Evolutionary conservation across 140 eudicot species (phyloP).

Genomic region (Ambrosia hybrid): DNA sequence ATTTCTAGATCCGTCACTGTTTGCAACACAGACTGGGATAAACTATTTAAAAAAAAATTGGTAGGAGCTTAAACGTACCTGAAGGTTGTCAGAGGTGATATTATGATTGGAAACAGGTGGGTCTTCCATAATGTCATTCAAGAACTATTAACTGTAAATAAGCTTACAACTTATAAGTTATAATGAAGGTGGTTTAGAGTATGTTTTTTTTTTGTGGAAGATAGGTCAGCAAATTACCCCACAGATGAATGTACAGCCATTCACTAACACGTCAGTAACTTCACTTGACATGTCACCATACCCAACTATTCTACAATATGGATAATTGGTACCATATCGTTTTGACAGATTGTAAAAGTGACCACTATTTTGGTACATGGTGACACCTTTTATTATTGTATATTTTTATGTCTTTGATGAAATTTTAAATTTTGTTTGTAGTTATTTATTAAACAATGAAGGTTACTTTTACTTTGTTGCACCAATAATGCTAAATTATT

Average conservation of each 20-base stretch:
- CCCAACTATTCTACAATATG: constrained; percentile 19
- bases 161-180: constrained; percentile 2
- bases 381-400: no score
- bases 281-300: constrained; percentile 37
- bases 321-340: no score
- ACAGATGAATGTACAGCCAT: constrained; percentile 22
- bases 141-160: no score
- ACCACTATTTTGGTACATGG: no score
- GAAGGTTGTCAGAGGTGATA: constrained; percentile 44
- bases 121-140: constrained; percentile 37
- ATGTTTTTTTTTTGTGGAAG: constrained; percentile 29
- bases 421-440: no score
- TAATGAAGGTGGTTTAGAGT: constrained; percentile 13
- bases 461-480: no score
- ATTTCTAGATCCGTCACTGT: no score
- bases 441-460: no score
- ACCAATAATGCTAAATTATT: no score
- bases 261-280: constrained; percentile 36
- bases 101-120: constrained; percentile 21
- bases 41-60: no score
- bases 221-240: constrained; percentile 38
- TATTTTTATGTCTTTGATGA: no score
- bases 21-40: no score
- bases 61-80: constrained; percentile 35
- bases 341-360: not conserved